Evolutionary conservation across 2,329 filamentous ascomycete species (phyloP).

Genomic region (Alternaria sp.): DNA sequence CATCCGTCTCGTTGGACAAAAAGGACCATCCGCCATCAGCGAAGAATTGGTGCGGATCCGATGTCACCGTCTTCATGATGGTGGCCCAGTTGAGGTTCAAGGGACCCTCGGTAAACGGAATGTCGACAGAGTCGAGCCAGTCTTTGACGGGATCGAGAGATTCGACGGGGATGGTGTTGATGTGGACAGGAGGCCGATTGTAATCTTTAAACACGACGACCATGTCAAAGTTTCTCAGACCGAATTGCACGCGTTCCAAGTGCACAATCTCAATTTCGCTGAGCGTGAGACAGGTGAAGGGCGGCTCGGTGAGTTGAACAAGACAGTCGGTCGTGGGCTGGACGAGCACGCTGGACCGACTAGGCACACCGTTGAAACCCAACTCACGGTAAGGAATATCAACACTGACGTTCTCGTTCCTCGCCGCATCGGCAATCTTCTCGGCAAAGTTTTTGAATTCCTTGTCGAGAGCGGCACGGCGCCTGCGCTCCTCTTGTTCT

Average conservation of each 20-base stretch:
- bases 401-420: conserved; percentile 88
- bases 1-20: conserved; percentile 89
- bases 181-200: conserved; percentile 84
- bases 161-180: conserved; percentile 98
- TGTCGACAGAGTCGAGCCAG: conserved; percentile 95
- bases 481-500: conserved; percentile 93
- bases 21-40: too few species aligned
- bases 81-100: conserved; percentile 98
- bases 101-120: conserved; percentile 91
- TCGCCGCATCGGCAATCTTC: conserved; percentile 95
- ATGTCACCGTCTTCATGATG: conserved; percentile 98
- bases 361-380: conserved; percentile 95
- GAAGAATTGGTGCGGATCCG: conserved; percentile 95
- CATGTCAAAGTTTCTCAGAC: conserved; percentile 98
- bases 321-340: conserved; percentile 97
- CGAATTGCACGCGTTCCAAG: conserved; percentile 93
- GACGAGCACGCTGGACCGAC: conserved; percentile 93
- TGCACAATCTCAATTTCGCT: conserved; percentile 97
- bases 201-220: conserved; percentile 99
- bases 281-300: conserved; percentile 93
- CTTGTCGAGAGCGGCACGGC: conserved; percentile 89
- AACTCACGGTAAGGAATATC: conserved; percentile 97
- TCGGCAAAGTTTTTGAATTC: conserved; percentile 96
- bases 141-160: conserved; percentile 95
- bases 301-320: conserved; percentile 95